A percentile compares a stretch with the other conserved stretches of the same genome.
Evolutionary conservation across 2,329 filamentous ascomycete species (phyloP).

Genomic region (Ambrosiella beaveri): DNA sequence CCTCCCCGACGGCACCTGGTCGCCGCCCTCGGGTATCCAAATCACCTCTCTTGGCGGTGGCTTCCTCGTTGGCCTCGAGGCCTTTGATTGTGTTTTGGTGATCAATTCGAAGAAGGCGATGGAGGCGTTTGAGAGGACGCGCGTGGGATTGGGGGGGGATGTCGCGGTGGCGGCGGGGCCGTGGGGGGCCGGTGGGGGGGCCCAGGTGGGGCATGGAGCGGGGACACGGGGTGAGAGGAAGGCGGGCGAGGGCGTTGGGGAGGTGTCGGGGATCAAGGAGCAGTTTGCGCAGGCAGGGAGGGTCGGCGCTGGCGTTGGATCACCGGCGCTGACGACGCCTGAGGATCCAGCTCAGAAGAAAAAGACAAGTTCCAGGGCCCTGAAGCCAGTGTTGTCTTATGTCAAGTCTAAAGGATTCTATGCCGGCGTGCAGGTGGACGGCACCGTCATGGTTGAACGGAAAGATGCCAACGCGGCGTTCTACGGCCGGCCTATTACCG

Average conservation of each 20-base stretch:
- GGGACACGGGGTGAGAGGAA: slow-evolving; percentile 13
- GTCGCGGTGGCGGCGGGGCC: slow-evolving; percentile 56
- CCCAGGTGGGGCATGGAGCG: slow-evolving; percentile 36
- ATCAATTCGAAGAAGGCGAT: slow-evolving; percentile 66
- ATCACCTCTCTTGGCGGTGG: slow-evolving; percentile 65
- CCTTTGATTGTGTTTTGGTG: slow-evolving; percentile 77
- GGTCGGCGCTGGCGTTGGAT: not conserved
- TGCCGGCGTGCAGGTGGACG: slow-evolving; percentile 71
- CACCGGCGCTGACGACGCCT: not conserved
- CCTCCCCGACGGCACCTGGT: slow-evolving; percentile 51
- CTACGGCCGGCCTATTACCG: slow-evolving; percentile 45
- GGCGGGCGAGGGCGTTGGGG: slow-evolving; percentile 3
- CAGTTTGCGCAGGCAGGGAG: not conserved
- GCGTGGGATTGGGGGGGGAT: slow-evolving; percentile 63
- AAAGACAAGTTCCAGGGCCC: slow-evolving; percentile 13
- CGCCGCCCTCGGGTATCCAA: slow-evolving; percentile 65
- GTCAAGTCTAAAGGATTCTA: slow-evolving; percentile 82
- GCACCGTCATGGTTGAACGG: slow-evolving; percentile 70
- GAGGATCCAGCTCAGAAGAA: not conserved
- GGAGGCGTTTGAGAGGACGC: slow-evolving; percentile 56
- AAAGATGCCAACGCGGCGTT: slow-evolving; percentile 80
- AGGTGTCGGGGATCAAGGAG: not conserved
- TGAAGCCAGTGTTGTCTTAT: slow-evolving; percentile 42
- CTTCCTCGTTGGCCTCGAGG: slow-evolving; percentile 66
- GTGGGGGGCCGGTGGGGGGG: slow-evolving; percentile 52